A percentile compares a stretch with the other conserved stretches of the same genome.
These are phyloP conservation scores for Fraxinus floribunda DNA, from an alignment of 305 asterid genomes.

Conservation along the genomic window DNA sequence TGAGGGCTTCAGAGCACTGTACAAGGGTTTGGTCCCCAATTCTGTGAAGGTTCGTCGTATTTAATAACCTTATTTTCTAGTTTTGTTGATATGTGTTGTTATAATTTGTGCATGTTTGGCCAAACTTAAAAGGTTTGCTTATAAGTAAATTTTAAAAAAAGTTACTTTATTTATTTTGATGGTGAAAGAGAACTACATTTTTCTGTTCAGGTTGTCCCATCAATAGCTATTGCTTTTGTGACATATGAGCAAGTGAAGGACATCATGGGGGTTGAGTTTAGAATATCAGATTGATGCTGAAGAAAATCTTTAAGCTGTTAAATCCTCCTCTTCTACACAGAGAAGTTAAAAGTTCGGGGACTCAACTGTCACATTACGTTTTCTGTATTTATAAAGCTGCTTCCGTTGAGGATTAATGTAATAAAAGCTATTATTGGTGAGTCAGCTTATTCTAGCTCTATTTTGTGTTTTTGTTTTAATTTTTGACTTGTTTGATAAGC, in stretches of 20 bases:
- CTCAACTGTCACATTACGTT: background rate
- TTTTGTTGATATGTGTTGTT: background rate
- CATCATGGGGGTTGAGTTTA: constrained; percentile 74
- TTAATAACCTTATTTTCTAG: background rate
- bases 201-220: constrained; percentile 74
- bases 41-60: constrained; percentile 77
- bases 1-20: constrained; percentile 82
- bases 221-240: constrained; percentile 89
- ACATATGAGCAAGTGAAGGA: constrained; percentile 90
- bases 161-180: background rate
- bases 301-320: constrained; percentile 26
- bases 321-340: constrained; percentile 29
- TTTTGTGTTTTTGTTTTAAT: background rate
- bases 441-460: background rate
- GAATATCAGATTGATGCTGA: constrained; percentile 64
- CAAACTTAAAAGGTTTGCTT: background rate
- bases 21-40: constrained; percentile 91
- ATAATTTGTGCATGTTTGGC: background rate
- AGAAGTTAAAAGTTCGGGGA: constrained; percentile 13
- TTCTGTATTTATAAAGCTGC: constrained; percentile 9
- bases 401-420: constrained; percentile 3
- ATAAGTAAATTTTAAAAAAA: background rate
- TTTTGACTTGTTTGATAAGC: background rate
- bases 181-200: background rate
- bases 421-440: constrained; percentile 5